phyloP scores from a whole-genome alignment of 176 grass and related monocot genomes.

The Urochloa ruziziensis region DNA sequence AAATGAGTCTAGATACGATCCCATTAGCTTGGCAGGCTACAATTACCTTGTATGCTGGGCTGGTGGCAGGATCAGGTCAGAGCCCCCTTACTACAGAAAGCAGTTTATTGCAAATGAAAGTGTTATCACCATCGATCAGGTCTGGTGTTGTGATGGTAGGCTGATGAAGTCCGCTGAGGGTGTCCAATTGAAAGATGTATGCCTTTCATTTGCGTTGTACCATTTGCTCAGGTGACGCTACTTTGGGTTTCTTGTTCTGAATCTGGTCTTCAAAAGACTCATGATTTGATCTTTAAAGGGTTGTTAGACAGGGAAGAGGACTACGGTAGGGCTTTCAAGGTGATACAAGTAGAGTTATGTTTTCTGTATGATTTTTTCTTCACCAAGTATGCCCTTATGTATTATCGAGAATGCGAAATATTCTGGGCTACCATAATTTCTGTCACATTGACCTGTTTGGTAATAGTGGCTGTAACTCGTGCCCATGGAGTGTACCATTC shows the following conservation, averaged over 20 bases:
- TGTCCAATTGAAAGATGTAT: conserved; percentile 6
- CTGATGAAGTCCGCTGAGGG: not conserved
- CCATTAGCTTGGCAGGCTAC: not conserved
- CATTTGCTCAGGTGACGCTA: not conserved
- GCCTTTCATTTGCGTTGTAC: not conserved
- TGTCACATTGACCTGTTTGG: not conserved
- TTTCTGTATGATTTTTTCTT: conserved; percentile 28
- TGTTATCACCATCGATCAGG: not conserved
- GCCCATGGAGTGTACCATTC: not conserved
- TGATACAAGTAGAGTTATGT: conserved; percentile 8
- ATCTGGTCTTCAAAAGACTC: not conserved
- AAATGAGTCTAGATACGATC: not conserved
- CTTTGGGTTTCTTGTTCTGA: conserved; percentile 12
- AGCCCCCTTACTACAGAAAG: not conserved
- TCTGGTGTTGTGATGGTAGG: not conserved
- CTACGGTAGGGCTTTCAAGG: not conserved
- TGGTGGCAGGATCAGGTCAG: not conserved
- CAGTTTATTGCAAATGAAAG: not conserved
- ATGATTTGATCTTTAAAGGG: conserved; percentile 1
- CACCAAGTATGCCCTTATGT: conserved; percentile 11
- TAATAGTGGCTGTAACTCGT: not conserved
- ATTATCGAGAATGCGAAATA: not conserved
- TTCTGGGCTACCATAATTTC: not conserved
- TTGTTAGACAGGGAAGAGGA: not conserved
- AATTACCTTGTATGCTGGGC: not conserved